Percentiles rank a stretch among this genome's conserved stretches.
Evolutionary conservation across 2,329 filamentous ascomycete species (phyloP).

Genomic region (Aspergillus novofumigatus): DNA sequence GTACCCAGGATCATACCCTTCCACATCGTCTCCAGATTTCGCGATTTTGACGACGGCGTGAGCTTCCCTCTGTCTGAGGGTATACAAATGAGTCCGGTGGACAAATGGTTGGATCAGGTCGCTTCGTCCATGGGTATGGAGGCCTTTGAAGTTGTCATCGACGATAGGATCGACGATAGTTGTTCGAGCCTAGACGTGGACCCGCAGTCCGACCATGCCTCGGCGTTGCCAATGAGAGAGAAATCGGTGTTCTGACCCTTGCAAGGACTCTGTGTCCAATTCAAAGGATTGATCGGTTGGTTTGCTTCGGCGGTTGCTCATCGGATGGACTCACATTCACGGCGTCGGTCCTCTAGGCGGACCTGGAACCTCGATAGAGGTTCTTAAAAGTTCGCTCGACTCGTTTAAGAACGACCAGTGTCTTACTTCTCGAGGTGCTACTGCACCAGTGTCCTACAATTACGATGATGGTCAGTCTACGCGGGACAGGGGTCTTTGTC

Average conservation of each 20-base stretch:
- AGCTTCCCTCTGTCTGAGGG: not conserved
- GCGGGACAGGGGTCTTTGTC: not conserved
- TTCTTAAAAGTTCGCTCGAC: not conserved
- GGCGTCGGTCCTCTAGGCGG: not conserved
- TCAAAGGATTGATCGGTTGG: not conserved
- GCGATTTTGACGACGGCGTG: not conserved
- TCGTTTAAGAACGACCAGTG: not conserved
- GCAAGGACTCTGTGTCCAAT: not conserved
- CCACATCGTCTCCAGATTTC: conserved; percentile 12
- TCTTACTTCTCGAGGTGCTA: not conserved
- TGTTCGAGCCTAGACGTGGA: not conserved
- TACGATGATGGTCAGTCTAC: not conserved
- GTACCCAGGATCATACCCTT: conserved; percentile 6
- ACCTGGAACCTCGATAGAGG: not conserved
- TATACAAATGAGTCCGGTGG: conserved; percentile 7
- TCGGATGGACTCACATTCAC: not conserved
- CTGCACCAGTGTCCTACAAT: not conserved
- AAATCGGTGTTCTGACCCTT: not conserved
- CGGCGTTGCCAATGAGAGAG: not conserved
- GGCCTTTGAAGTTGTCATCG: conserved; percentile 15
- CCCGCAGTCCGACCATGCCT: not conserved
- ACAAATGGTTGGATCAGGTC: conserved; percentile 19
- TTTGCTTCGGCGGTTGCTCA: not conserved
- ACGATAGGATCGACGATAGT: not conserved
- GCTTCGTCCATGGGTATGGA: conserved; percentile 22